These are phyloP conservation scores for Porodaedalea pini DNA, from an alignment of 1,284 basidiomycete genomes.

Conservation along the genomic window DNA sequence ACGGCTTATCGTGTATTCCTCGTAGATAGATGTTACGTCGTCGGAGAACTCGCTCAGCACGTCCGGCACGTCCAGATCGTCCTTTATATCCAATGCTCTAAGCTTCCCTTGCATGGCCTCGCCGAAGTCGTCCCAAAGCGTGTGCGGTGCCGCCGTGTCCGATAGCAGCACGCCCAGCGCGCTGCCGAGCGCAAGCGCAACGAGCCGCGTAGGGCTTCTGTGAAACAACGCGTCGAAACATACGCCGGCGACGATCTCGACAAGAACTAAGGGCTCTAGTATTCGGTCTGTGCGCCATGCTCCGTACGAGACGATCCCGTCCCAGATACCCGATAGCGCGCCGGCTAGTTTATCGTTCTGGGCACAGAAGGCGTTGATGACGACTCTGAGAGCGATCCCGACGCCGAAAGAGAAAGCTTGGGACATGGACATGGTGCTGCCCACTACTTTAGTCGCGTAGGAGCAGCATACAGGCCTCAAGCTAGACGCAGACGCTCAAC, in stretches of 20 bases:
- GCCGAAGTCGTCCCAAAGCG: slow-evolving; percentile 56
- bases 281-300: slow-evolving; percentile 58
- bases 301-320: slow-evolving; percentile 66
- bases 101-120: not conserved
- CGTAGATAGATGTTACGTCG: slow-evolving; percentile 5
- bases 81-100: slow-evolving; percentile 3
- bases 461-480: not conserved
- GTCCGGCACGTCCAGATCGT: slow-evolving; percentile 15
- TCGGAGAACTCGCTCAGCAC: slow-evolving; percentile 15
- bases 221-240: slow-evolving; percentile 66
- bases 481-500: not conserved
- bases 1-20: not conserved
- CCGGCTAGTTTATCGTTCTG: slow-evolving; percentile 38
- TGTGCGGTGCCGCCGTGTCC: slow-evolving; percentile 49
- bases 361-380: slow-evolving; percentile 4
- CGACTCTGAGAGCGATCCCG: slow-evolving; percentile 11
- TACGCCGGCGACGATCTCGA: slow-evolving; percentile 59
- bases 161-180: slow-evolving; percentile 63
- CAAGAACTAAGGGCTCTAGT: slow-evolving; percentile 55
- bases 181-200: slow-evolving; percentile 63
- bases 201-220: slow-evolving; percentile 50
- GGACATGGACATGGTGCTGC: slow-evolving; percentile 1
- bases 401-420: slow-evolving; percentile 8
- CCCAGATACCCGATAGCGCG: slow-evolving; percentile 71
- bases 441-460: not conserved